Base-by-base conservation (phyloP, 345 rosid genomes). In the Boechera divaricarpa region DNA sequence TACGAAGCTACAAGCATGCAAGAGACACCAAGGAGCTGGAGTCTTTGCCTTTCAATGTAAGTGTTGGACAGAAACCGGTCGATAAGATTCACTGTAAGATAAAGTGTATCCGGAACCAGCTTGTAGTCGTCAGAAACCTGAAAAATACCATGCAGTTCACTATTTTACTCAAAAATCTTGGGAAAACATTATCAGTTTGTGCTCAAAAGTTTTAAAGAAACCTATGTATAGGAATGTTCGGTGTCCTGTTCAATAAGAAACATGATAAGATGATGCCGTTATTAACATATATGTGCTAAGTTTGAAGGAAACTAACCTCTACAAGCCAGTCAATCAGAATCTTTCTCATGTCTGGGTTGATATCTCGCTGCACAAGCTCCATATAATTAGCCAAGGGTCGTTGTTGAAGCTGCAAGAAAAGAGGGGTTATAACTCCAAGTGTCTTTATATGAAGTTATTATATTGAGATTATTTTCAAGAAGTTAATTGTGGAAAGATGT, bases 1-100 rank as follows among this genome's bases (percentile, higher is more conserved):
- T 89, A 94, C 98, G 98, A 90, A 76, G 98, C 91, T 81, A 94
- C 90, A 73, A 92, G 87, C 98, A 94, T 88, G 92, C 97, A 92
- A 72, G 96, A 66, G 77, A 89, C 98, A 69, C 98, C 98, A 68
- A 94, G 87, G 67, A 94, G 85, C 82, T 94, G 98, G 60, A 94
- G 98, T 78, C 89, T 85, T 74, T 90, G 98, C 80, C 89, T 94
- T 77, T 85, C 87, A 64, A 94, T 78, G 72, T 58, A 81, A 75
- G 76, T 87, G 53, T 78, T 85, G 18, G 98, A 92, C 61, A 94
- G 89, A 85, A 87, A 90, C 44, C 96, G 87, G 80, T 94, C 98
- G 45, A 92, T 86, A 77, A 94, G 92, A 83, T 87, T 90, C 62
- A 92, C 97, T 7, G 98, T 84, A 69, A 94, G 96, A 84, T 92